A percentile compares a stretch with the other conserved stretches of the same genome.
phyloP scores from a whole-genome alignment of 1,284 basidiomycete species.

The Ceratobasidium sp. region DNA sequence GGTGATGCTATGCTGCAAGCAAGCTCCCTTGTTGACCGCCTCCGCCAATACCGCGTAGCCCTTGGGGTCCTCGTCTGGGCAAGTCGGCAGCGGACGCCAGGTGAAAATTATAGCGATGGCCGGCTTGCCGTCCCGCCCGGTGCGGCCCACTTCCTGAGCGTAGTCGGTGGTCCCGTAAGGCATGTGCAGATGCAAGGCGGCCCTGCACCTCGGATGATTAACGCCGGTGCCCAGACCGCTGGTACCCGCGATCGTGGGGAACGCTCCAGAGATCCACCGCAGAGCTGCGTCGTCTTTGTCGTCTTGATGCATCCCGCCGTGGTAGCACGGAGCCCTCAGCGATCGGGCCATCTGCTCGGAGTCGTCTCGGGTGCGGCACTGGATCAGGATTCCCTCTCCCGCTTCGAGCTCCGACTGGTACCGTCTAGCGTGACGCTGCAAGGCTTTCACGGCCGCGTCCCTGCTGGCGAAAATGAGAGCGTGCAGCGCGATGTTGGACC shows the following conservation, averaged over 20 bases:
- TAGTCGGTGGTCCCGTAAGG: not conserved
- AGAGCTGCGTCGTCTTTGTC: not conserved
- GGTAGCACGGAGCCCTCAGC: not conserved
- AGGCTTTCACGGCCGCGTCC: not conserved
- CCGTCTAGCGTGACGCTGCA: not conserved
- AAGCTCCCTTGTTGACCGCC: too few species aligned
- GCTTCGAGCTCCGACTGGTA: not conserved
- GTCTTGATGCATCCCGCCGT: not conserved
- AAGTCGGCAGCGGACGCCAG: not conserved
- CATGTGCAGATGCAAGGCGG: not conserved
- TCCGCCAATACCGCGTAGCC: too few species aligned
- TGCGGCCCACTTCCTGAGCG: not conserved
- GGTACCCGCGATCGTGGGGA: not conserved
- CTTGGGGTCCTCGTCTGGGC: too few species aligned
- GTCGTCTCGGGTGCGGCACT: not conserved
- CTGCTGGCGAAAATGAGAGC: not conserved
- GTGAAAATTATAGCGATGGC: not conserved
- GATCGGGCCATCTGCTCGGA: not conserved
- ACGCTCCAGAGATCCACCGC: not conserved
- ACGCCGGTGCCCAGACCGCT: not conserved
- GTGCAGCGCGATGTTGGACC: not conserved
- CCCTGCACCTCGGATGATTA: not conserved
- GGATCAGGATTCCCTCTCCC: not conserved
- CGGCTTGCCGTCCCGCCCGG: not conserved
- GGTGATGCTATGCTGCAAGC: too few species aligned